Conservation (phyloP, 2,329 filamentous ascomycete species). For the Didymella keratinophila region DNA sequence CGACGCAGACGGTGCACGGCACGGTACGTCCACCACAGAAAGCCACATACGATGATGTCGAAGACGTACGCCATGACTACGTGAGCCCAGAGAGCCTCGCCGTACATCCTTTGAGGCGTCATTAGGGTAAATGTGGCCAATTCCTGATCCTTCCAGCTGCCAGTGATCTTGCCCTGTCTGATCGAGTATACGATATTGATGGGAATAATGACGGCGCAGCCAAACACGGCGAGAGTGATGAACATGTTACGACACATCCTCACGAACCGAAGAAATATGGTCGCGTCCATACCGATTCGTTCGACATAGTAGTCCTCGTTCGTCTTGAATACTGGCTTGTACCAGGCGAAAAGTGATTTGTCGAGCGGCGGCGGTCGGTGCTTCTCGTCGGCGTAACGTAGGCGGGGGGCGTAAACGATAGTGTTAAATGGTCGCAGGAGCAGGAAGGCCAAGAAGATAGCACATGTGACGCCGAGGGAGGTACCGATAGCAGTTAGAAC, state of each 20-base stretch:
- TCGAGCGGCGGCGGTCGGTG: conserved; percentile 87
- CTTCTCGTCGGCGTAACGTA: conserved; percentile 90
- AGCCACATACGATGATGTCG: conserved; percentile 77
- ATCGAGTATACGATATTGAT: conserved; percentile 66
- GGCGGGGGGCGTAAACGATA: conserved; percentile 90
- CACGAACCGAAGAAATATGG: conserved; percentile 86
- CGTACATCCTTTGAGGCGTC: conserved; percentile 58
- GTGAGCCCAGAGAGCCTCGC: conserved; percentile 64
- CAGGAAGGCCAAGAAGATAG: conserved; percentile 83
- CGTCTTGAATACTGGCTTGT: conserved; percentile 77
- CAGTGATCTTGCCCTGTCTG: conserved; percentile 20
- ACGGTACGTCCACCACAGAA: conserved; percentile 90
- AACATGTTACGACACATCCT: conserved; percentile 96
- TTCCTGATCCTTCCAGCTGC: conserved; percentile 15
- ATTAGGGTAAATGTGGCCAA: conserved; percentile 38
- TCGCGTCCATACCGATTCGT: conserved; percentile 89
- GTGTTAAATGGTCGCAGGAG: conserved; percentile 89
- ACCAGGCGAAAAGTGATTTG: conserved; percentile 88
- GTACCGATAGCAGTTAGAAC: conserved; percentile 81
- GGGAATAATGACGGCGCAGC: conserved; percentile 80
- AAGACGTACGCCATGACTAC: conserved; percentile 69
- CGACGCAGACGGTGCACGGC: conserved; percentile 75
- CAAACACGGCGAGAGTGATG: conserved; percentile 72
- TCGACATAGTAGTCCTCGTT: conserved; percentile 79
- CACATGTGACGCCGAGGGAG: conserved; percentile 76